Evolutionary conservation across 108 stramenopile genomes (phyloP), one percentile per base, ranked within the genome.

Genomic region (Pseudonitzschia pungens): DNA sequence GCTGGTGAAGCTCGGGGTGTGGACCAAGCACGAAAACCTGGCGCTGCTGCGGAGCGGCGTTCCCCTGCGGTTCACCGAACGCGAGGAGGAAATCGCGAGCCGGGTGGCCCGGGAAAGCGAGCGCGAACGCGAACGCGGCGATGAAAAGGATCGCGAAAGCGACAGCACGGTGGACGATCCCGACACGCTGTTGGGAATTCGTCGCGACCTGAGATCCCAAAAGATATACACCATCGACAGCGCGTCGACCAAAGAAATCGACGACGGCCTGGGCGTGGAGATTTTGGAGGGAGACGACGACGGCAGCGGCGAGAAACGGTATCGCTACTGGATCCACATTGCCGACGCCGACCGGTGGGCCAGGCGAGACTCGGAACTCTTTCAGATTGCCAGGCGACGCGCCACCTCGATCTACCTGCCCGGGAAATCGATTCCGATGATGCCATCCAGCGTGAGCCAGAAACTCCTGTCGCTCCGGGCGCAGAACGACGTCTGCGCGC

Each of bases 171-270:
- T 40, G 14, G 65, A 67, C 41, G 91, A 92, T 68, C 82, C 84
- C 16, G 91, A 92, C 65, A 63, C 56, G 16, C 31, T 86, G 2
- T 64, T 91, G 16, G 87, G 86, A 12, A 70, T 91, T 54, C 83
- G 93, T n/a, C 56, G 71, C 48, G 88, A 91, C 73, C 60, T 94
- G 4, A 65, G 87, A 9, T 68, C 81, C 70, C 63, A 73, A 8
- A 94, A 94, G 67, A 73, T 88, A 0, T 94, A 80, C 63, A 94
- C 93, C 22, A 90, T 94, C 71, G 93, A 94, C 73, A 65, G 84
- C 48, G 79, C 73, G 18, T 76, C 70, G 20, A 90, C 90, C 4
- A 40, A 64, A 14, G 93, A 94, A 68, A 91, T 94, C 59, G 93
- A 94, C 54, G 93, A 94, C 75, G 93, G 89, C 16, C 67, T 94